Evolutionary conservation across 495 filamentous ascomycete genomes (phyloP).

Genomic region (Aspergillus bertholletiae): DNA sequence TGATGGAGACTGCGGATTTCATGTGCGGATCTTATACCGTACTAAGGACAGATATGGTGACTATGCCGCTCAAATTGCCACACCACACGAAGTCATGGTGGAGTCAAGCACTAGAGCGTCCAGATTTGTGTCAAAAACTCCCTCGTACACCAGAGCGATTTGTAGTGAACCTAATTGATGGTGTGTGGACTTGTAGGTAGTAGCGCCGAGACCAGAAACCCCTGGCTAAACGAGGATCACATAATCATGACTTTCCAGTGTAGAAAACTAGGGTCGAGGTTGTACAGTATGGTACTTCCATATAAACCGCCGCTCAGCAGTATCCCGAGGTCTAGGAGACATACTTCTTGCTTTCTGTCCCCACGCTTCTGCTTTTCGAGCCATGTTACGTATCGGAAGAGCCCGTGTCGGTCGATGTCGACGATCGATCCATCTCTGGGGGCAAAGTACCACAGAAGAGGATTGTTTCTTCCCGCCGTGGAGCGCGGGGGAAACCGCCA

Average conservation of each 20-base stretch:
- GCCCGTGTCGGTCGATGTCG: neutral
- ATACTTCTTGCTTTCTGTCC: neutral
- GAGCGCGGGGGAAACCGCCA: conserved; percentile 3
- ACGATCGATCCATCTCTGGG: neutral
- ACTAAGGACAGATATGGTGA: neutral
- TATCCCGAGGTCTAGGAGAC: too few relatives aligned
- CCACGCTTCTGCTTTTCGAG: neutral
- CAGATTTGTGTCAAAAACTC: neutral
- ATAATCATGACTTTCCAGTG: neutral
- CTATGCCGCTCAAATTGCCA: neutral
- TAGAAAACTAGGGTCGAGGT: too few relatives aligned
- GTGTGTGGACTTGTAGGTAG: neutral
- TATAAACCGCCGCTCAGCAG: too few relatives aligned
- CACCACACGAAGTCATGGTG: neutral
- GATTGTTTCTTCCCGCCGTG: neutral
- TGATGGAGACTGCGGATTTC: neutral
- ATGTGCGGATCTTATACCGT: neutral
- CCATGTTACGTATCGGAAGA: neutral
- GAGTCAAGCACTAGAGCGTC: neutral
- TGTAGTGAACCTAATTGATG: neutral
- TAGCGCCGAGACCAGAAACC: neutral
- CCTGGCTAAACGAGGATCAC: neutral
- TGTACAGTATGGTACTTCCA: too few relatives aligned
- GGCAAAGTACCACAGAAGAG: neutral
- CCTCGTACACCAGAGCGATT: neutral